A percentile compares a stretch with the other conserved stretches of the same genome.
Conservation (phyloP, 2,329 filamentous ascomycete genomes). For the Alternaria tenuissima region DNA sequence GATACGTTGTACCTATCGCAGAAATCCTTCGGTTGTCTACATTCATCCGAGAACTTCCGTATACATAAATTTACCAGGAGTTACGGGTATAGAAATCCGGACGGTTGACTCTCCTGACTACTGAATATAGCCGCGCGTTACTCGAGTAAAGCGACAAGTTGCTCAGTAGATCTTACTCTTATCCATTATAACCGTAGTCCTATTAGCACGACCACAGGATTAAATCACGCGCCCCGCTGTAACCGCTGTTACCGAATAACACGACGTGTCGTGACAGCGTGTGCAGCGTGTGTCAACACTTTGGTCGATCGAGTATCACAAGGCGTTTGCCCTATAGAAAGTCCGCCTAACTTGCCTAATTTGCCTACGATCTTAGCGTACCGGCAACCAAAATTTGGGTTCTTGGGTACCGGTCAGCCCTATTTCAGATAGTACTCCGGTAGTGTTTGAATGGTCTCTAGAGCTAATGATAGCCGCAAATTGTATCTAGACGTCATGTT, state of each 20-base stretch:
- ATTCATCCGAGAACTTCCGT: neutral
- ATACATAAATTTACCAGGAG: neutral
- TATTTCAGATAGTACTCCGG: slow-evolving; percentile 2
- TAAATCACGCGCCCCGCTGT: neutral
- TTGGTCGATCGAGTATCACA: neutral
- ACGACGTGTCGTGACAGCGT: neutral
- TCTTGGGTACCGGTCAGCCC: slow-evolving; percentile 1
- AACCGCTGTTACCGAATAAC: neutral
- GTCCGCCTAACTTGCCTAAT: neutral
- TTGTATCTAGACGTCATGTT: slow-evolving; percentile 7
- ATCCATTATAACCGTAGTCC: neutral
- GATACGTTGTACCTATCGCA: neutral
- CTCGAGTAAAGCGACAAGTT: neutral
- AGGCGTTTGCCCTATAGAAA: neutral
- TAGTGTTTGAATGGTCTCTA: neutral
- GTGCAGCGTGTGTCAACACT: neutral
- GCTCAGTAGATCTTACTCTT: neutral
- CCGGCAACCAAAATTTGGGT: neutral
- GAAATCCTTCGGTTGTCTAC: too few relatives aligned
- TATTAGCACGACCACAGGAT: neutral
- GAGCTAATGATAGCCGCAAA: slow-evolving; percentile 1
- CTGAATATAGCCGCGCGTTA: neutral
- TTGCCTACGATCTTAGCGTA: neutral
- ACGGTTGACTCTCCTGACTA: neutral
- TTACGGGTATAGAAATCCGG: neutral